Base-by-base conservation (phyloP, 2,329 filamentous ascomycete genomes). In the Pleomassaria siparia region DNA sequence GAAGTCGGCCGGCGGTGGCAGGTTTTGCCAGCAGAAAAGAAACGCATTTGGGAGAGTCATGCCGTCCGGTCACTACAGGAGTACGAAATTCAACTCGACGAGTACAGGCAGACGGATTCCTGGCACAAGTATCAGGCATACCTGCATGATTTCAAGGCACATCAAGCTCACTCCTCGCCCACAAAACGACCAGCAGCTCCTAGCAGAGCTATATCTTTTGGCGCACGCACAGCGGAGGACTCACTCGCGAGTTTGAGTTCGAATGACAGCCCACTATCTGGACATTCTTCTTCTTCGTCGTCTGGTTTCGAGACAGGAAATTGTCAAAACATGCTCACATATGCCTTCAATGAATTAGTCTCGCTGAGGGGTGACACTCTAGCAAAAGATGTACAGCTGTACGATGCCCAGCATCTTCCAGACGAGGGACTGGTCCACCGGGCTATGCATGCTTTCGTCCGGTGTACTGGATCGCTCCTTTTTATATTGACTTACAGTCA, bases 1-100 rank as follows among this genome's bases (percentile, higher is more conserved):
- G 66, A 69, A 41, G 70, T 72, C 2, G 70, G 70, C 6, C 55
- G 65, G 36, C 55, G 60, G 58, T 73, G 70, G 70, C 69, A 71
- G 49, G 56, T 64, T 20, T 55, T 73, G 2, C 60, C 65, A 3
- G 41, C 62, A 8, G 67, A 70, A 42, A 56, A 66, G 45, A 72
- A 71, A 51, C 64, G 67, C 7, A 49, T 62, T 0, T 72, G 69
- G 69, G 70, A 72, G 39, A 64, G 63, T 46, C 61, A 69, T 29
- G 69, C 70, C 6, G 68, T 70, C 12, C 59, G 62, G 20, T 62
- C 67, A 22, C 66, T 70, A 63, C 67, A 72, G 40, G 67, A 68
- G 46, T 72, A 65, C 16, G 68, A 71, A 44, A 56, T 58, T 4
- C 64, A 67, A 28, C 71, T 73, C 66, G 70, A 72, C 43, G 62